These are phyloP conservation scores for Kwoniella sp. DNA, from an alignment of 768 basidiomycete species.

Conservation along the genomic window DNA sequence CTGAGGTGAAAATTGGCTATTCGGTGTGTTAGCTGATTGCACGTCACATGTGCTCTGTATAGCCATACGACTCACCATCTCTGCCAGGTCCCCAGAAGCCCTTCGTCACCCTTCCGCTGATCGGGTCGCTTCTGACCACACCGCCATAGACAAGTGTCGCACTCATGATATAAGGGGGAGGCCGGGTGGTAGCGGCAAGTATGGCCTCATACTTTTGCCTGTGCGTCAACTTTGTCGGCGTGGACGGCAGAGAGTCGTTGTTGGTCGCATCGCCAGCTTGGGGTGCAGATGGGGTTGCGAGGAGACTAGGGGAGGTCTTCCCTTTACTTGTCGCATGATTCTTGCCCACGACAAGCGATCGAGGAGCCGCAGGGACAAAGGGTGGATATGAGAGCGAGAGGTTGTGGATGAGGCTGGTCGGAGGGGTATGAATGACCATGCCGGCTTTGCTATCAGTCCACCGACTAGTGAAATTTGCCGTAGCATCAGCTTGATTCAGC, in stretches of 20 bases:
- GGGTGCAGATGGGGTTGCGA: slow-evolving; percentile 9
- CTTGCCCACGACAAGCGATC: slow-evolving; percentile 32
- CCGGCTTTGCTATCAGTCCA: slow-evolving; percentile 40
- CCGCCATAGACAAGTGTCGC: slow-evolving; percentile 40
- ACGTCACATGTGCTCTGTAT: not conserved
- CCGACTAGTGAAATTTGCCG: slow-evolving; percentile 29
- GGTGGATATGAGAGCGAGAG: slow-evolving; percentile 51
- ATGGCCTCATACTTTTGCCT: slow-evolving; percentile 49
- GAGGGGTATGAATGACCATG: slow-evolving; percentile 37
- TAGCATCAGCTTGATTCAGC: not conserved
- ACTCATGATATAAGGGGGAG: slow-evolving; percentile 45
- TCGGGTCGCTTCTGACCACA: slow-evolving; percentile 46
- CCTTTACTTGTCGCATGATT: slow-evolving; percentile 28
- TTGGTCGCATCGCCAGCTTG: not conserved
- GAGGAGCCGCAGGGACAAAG: slow-evolving; percentile 19
- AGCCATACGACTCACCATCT: slow-evolving; percentile 31
- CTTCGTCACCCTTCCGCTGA: slow-evolving; percentile 48
- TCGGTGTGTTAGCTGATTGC: not conserved
- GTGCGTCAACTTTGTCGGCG: slow-evolving; percentile 40
- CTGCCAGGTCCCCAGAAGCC: slow-evolving; percentile 50
- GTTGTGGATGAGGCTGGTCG: slow-evolving; percentile 41
- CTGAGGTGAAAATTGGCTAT: slow-evolving; percentile 48
- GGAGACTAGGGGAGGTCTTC: slow-evolving; percentile 1
- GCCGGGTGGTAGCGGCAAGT: slow-evolving; percentile 40
- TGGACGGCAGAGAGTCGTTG: not conserved